A percentile compares a stretch with the other conserved stretches of the same genome.
phyloP scores from a whole-genome alignment of 2,329 filamentous ascomycete genomes.

The Rugonectria rugulosa region DNA sequence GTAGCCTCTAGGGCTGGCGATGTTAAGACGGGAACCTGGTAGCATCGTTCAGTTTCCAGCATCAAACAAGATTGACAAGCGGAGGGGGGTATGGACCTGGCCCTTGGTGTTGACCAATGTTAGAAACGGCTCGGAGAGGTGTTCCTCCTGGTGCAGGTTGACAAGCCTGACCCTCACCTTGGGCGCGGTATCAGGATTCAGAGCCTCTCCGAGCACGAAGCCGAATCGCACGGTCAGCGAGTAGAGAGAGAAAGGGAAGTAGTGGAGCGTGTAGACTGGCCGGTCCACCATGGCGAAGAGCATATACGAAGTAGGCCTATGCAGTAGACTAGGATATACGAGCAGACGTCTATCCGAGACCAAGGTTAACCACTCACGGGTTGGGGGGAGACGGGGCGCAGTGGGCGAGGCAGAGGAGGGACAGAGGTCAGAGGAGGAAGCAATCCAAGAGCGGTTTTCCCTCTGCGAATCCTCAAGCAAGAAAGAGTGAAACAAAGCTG shows the following conservation, averaged over 20 bases:
- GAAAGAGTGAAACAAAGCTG: conserved; percentile 11
- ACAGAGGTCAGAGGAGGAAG: not conserved
- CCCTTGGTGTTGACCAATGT: conserved; percentile 38
- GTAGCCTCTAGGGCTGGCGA: conserved; percentile 32
- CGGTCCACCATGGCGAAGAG: conserved; percentile 22
- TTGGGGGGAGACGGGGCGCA: not conserved
- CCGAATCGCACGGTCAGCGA: conserved; percentile 43
- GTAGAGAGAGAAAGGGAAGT: conserved; percentile 42
- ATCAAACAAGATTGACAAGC: not conserved
- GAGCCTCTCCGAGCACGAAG: conserved; percentile 34
- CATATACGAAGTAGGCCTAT: too few relatives aligned
- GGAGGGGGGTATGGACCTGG: conserved; percentile 33
- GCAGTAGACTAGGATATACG: too few relatives aligned
- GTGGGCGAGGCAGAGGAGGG: not conserved
- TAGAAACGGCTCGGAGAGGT: conserved; percentile 40
- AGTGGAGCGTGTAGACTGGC: conserved; percentile 39
- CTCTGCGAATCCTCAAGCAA: not conserved
- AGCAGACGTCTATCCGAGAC: too few relatives aligned
- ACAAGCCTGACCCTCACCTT: conserved; percentile 37
- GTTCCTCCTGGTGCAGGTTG: conserved; percentile 37
- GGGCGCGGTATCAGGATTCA: conserved; percentile 37
- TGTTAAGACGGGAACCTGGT: conserved; percentile 40
- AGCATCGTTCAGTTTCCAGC: conserved; percentile 1
- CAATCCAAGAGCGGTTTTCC: not conserved
- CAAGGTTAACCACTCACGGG: not conserved